A percentile compares a stretch with the other conserved stretches of the same genome.
Evolutionary conservation across 2,329 filamentous ascomycete genomes (phyloP).

Genomic region (Talaromyces rugulosus): DNA sequence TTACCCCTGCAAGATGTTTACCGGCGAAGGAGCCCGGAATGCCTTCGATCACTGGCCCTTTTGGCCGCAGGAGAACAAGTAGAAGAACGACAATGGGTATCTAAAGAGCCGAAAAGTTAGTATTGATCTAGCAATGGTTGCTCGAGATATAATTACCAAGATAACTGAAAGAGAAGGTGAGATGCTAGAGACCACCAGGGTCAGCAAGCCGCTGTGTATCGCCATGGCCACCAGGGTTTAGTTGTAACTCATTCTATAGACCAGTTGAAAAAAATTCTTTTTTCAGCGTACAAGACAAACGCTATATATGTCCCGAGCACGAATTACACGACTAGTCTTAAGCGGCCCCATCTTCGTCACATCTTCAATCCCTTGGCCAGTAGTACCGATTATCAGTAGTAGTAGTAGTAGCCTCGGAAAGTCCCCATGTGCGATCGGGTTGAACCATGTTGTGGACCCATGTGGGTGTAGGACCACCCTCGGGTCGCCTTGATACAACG

Average conservation of each 20-base stretch:
- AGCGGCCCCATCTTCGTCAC: background rate
- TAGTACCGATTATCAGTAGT: background rate
- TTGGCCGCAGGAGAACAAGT: constrained; percentile 14
- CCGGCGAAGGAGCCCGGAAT: constrained; percentile 16
- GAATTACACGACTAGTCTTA: background rate
- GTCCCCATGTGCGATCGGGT: background rate
- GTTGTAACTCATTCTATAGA: constrained; percentile 24
- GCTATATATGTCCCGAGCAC: background rate
- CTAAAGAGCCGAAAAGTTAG: constrained; percentile 12
- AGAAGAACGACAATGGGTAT: constrained; percentile 16
- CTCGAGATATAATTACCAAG: constrained; percentile 6
- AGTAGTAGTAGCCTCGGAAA: background rate
- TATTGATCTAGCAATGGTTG: background rate
- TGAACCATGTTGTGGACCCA: background rate
- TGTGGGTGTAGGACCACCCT: background rate
- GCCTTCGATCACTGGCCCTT: constrained; percentile 17
- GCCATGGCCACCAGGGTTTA: constrained; percentile 16
- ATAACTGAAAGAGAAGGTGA: constrained; percentile 1
- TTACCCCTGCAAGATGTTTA: constrained; percentile 18
- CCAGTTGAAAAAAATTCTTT: background rate
- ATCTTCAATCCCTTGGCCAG: background rate
- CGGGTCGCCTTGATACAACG: background rate
- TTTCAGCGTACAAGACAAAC: background rate
- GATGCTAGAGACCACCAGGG: background rate
- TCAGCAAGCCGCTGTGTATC: background rate